These are phyloP conservation scores for Anisogramma anomala DNA, from an alignment of 2,329 filamentous ascomycete genomes.

Conservation along the genomic window DNA sequence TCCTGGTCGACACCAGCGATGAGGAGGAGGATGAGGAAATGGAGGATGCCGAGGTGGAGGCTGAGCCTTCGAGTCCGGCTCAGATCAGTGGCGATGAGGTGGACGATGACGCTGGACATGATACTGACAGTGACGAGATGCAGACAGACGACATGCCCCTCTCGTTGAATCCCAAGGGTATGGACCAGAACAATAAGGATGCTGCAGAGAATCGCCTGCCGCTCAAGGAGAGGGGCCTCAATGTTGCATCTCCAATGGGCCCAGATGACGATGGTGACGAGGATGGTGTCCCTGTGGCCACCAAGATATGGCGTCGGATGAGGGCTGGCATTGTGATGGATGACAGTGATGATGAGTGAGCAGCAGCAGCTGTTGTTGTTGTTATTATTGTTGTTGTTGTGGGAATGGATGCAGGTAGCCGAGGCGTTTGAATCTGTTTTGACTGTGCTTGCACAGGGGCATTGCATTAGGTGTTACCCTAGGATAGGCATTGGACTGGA, in stretches of 20 bases:
- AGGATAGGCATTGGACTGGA: conserved; percentile 15
- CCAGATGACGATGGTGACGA: conserved; percentile 6
- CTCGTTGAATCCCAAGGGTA: conserved; percentile 8
- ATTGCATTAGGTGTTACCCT: too few relatives aligned
- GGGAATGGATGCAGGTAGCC: not conserved
- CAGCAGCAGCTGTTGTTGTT: not conserved
- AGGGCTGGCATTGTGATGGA: conserved; percentile 11
- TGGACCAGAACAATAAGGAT: not conserved
- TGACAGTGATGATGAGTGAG: conserved; percentile 14
- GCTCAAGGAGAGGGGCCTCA: conserved; percentile 7
- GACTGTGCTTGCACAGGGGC: not conserved
- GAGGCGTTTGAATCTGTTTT: not conserved
- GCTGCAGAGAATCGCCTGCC: not conserved
- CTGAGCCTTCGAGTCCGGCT: conserved; percentile 1
- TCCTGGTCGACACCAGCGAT: conserved; percentile 17
- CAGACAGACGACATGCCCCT: conserved; percentile 17
- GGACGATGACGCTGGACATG: conserved; percentile 15
- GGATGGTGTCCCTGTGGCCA: conserved; percentile 2
- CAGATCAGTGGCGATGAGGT: not conserved
- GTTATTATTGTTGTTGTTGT: not conserved
- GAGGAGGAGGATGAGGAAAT: conserved; percentile 26
- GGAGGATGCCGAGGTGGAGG: conserved; percentile 10
- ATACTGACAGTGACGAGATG: conserved; percentile 19
- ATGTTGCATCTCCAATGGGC: not conserved
- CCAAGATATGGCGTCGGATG: conserved; percentile 9